Percentiles rank a stretch among this genome's conserved stretches.
Evolutionary conservation across 345 rosid species (phyloP).

Genomic region (Linum tenue): DNA sequence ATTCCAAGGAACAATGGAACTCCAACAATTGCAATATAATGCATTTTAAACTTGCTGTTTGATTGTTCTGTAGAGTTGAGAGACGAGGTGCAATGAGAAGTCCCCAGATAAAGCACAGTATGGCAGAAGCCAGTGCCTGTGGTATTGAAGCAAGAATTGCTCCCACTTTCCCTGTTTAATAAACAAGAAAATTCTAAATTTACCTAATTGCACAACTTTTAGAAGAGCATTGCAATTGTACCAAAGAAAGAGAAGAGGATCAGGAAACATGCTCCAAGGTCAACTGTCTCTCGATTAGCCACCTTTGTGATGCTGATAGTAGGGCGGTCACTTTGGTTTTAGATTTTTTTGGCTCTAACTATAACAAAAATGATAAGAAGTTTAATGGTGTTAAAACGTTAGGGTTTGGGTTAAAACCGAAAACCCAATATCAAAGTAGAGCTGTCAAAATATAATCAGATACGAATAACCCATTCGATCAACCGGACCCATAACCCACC

Average conservation of each 20-base stretch:
- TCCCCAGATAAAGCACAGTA: constrained; percentile 85
- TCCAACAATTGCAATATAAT: constrained; percentile 68
- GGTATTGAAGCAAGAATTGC: constrained; percentile 90
- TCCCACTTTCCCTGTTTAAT: constrained; percentile 68
- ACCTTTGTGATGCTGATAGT: constrained; percentile 67
- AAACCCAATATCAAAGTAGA: too few relatives aligned
- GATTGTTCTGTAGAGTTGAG: too few relatives aligned
- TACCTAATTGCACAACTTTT: too few relatives aligned
- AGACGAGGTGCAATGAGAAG: constrained; percentile 64
- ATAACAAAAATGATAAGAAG: too few relatives aligned
- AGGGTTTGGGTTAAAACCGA: too few relatives aligned
- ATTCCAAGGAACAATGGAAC: constrained; percentile 82
- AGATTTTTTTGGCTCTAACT: too few relatives aligned
- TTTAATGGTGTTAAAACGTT: too few relatives aligned
- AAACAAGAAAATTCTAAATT: too few relatives aligned
- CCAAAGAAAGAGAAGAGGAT: constrained; percentile 69
- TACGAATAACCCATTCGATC: too few relatives aligned
- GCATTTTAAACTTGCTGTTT: constrained; percentile 72
- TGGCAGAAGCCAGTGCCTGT: constrained; percentile 73
- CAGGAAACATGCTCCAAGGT: constrained; percentile 56
- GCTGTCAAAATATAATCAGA: too few relatives aligned
- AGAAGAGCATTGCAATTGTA: constrained; percentile 15
- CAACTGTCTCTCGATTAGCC: constrained; percentile 61
- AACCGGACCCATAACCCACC: too few relatives aligned
- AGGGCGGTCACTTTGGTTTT: too few relatives aligned